A percentile compares a stretch with the other conserved stretches of the same genome.
phyloP scores from a whole-genome alignment of 202 grass and related monocot species.

The Hordeum pubiflorum region DNA sequence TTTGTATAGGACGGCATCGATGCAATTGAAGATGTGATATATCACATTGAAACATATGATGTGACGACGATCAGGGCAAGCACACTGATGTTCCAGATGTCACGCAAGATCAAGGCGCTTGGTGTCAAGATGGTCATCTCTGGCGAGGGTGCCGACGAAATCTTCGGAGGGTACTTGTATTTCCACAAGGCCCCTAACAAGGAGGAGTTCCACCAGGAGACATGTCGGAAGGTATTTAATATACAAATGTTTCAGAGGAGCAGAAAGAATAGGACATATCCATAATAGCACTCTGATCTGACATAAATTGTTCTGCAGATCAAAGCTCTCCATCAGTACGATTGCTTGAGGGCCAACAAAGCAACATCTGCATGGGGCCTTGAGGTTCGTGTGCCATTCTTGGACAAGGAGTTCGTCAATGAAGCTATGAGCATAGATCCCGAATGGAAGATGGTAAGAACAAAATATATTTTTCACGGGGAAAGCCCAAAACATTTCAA shows the following conservation, averaged over 20 bases:
- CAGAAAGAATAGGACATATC: background rate
- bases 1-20: conserved; percentile 56
- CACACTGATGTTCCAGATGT: conserved; percentile 90
- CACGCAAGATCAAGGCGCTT: conserved; percentile 83
- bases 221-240: conserved; percentile 46
- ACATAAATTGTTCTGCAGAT: conserved; percentile 32
- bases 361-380: conserved; percentile 80
- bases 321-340: conserved; percentile 80
- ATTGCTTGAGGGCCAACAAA: conserved; percentile 82
- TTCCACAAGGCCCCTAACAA: conserved; percentile 89
- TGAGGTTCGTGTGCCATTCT: conserved; percentile 69
- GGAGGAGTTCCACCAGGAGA: conserved; percentile 70
- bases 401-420: conserved; percentile 81
- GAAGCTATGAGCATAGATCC: conserved; percentile 73
- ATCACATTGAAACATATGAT: conserved; percentile 77
- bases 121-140: conserved; percentile 96
- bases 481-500: background rate
- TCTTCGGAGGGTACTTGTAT: conserved; percentile 82
- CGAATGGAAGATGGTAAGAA: conserved; percentile 66
- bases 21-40: conserved; percentile 76
- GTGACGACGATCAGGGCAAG: conserved; percentile 77
- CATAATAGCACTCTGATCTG: background rate
- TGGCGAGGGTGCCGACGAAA: conserved; percentile 77
- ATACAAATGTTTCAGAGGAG: background rate
- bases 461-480: background rate